phyloP scores from a whole-genome alignment of 768 basidiomycete genomes.

The Phylloporus sp. region DNA sequence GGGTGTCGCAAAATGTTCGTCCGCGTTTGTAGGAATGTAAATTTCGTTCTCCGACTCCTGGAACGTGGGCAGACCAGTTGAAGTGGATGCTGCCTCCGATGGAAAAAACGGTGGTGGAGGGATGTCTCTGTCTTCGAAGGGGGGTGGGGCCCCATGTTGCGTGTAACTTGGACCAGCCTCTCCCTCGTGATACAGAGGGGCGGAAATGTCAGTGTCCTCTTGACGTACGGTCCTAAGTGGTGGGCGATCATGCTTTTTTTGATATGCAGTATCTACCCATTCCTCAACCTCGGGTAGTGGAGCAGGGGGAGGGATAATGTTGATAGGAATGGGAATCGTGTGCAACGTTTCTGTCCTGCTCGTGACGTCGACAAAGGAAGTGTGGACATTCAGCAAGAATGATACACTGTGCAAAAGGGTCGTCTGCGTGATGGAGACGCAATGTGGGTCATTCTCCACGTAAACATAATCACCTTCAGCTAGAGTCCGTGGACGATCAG shows the following conservation, averaged over 20 bases:
- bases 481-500: slow-evolving; percentile 41
- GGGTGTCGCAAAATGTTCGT: slow-evolving; percentile 36
- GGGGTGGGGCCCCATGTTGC: slow-evolving; percentile 65
- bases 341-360: slow-evolving; percentile 64
- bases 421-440: slow-evolving; percentile 71
- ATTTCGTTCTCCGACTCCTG: slow-evolving; percentile 77
- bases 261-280: slow-evolving; percentile 68
- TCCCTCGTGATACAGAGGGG: slow-evolving; percentile 63
- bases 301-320: slow-evolving; percentile 68
- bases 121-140: slow-evolving; percentile 79
- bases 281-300: slow-evolving; percentile 76
- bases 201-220: slow-evolving; percentile 58
- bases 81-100: slow-evolving; percentile 54
- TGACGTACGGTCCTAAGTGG: slow-evolving; percentile 64
- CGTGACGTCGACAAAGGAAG: slow-evolving; percentile 72
- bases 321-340: slow-evolving; percentile 62
- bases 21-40: slow-evolving; percentile 46
- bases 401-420: slow-evolving; percentile 80
- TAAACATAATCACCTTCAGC: slow-evolving; percentile 41
- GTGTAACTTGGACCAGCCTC: slow-evolving; percentile 73
- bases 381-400: slow-evolving; percentile 67
- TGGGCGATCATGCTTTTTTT: slow-evolving; percentile 84
- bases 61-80: slow-evolving; percentile 62
- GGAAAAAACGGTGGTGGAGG: slow-evolving; percentile 64
- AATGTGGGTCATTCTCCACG: slow-evolving; percentile 56